Evolutionary conservation across 78 protist species (phyloP).

Genomic region (Chrysochromulina parva): DNA sequence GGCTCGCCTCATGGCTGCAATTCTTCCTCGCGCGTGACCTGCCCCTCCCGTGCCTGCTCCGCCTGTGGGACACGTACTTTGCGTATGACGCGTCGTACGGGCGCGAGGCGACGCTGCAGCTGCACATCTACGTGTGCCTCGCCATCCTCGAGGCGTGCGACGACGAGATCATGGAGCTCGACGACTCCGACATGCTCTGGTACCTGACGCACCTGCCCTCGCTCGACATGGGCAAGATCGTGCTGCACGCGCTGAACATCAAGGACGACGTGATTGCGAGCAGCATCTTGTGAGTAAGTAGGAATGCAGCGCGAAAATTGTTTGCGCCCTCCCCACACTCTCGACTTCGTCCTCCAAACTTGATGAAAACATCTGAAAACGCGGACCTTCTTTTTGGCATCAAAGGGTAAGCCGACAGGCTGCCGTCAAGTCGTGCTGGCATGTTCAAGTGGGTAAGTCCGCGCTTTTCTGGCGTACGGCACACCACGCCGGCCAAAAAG

Average conservation of each 20-base stretch:
- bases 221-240: slow-evolving; percentile 17
- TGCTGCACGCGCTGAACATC: slow-evolving; percentile 24
- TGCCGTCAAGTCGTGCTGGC: too few relatives aligned
- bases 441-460: too few relatives aligned
- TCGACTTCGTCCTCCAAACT: too few relatives aligned
- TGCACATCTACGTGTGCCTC: slow-evolving; percentile 40
- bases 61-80: slow-evolving; percentile 56
- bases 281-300: background rate
- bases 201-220: slow-evolving; percentile 30
- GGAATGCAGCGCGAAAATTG: too few relatives aligned
- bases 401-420: too few relatives aligned
- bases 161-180: slow-evolving; percentile 22
- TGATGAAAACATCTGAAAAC: too few relatives aligned
- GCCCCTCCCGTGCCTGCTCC: background rate
- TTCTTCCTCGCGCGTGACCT: slow-evolving; percentile 36
- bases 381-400: too few relatives aligned
- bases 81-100: background rate
- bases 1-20: slow-evolving; percentile 51
- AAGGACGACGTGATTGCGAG: background rate
- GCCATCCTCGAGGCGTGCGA: background rate
- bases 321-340: too few relatives aligned
- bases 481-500: too few relatives aligned
- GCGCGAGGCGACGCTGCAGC: background rate
- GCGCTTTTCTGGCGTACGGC: too few relatives aligned
- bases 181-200: background rate